Evolutionary conservation across 352 stramenopile species (phyloP).

Genomic region (Pythium aristosporum): DNA sequence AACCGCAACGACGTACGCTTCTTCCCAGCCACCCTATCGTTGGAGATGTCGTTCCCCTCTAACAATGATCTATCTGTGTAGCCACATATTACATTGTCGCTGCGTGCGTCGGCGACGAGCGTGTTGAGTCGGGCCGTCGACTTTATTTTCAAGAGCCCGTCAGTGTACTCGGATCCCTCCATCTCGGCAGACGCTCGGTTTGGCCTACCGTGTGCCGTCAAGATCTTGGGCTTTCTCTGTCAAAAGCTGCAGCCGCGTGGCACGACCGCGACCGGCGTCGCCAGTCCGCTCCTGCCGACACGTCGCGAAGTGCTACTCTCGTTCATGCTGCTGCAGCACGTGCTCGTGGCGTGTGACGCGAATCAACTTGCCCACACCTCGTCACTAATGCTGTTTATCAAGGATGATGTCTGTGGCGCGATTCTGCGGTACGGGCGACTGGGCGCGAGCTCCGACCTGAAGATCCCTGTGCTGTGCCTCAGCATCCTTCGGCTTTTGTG

Average conservation of each 20-base stretch:
- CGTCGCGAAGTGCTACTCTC: slow-evolving; percentile 70
- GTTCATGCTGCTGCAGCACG: slow-evolving; percentile 59
- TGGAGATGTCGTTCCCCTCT: neutral
- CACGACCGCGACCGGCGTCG: neutral
- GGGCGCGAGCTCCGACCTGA: slow-evolving; percentile 51
- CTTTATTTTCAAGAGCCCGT: slow-evolving; percentile 60
- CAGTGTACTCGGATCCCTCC: slow-evolving; percentile 43
- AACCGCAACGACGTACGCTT: slow-evolving; percentile 54
- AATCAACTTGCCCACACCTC: slow-evolving; percentile 47
- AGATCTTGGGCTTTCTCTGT: slow-evolving; percentile 77
- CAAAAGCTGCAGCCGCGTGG: slow-evolving; percentile 62
- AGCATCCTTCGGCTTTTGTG: slow-evolving; percentile 71
- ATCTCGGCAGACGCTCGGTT: slow-evolving; percentile 36
- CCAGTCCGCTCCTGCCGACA: slow-evolving; percentile 17
- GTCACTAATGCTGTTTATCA: slow-evolving; percentile 80
- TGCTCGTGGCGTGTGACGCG: slow-evolving; percentile 54
- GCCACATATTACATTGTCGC: slow-evolving; percentile 56
- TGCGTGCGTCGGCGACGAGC: slow-evolving; percentile 64
- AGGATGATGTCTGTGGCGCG: slow-evolving; percentile 79
- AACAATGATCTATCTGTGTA: slow-evolving; percentile 15
- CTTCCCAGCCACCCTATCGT: neutral
- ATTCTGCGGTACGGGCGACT: slow-evolving; percentile 72
- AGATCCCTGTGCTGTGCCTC: slow-evolving; percentile 59
- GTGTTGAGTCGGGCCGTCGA: slow-evolving; percentile 61
- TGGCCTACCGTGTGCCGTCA: slow-evolving; percentile 73